phyloP scores from a whole-genome alignment of 2,329 filamentous ascomycete genomes.

The Talaromyces sp. region DNA sequence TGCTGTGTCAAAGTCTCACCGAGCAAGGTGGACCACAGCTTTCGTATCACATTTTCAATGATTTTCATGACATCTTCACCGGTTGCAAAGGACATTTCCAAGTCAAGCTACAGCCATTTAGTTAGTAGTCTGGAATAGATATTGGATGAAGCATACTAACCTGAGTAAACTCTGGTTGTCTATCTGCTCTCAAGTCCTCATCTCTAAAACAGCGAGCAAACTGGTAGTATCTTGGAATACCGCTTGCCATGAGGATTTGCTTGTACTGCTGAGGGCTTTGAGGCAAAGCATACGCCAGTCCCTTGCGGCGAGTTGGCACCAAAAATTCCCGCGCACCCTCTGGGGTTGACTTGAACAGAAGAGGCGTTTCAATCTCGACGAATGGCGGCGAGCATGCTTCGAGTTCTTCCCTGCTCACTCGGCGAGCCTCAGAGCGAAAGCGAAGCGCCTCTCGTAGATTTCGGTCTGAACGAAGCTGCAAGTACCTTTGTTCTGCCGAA shows the following conservation, averaged over 20 bases:
- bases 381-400: constrained; percentile 52
- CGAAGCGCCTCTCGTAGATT: constrained; percentile 62
- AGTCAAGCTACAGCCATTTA: constrained; percentile 60
- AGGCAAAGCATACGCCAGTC: constrained; percentile 80
- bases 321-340: constrained; percentile 94
- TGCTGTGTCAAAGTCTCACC: constrained; percentile 36
- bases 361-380: constrained; percentile 80
- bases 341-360: constrained; percentile 95
- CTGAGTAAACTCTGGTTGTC: constrained; percentile 96
- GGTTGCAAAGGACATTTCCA: constrained; percentile 85
- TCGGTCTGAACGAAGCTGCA: constrained; percentile 74
- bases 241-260: constrained; percentile 92
- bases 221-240: constrained; percentile 78
- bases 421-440: constrained; percentile 61
- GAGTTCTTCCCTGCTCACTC: constrained; percentile 52
- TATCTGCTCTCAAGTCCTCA: constrained; percentile 84
- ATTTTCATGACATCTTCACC: constrained; percentile 64
- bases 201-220: constrained; percentile 94
- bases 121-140: not conserved
- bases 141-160: constrained; percentile 36
- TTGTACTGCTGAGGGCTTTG: constrained; percentile 99
- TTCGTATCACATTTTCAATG: constrained; percentile 48
- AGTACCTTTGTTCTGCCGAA: constrained; percentile 67
- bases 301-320: constrained; percentile 74
- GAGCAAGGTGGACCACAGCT: constrained; percentile 51